phyloP scores from a whole-genome alignment of 2,329 filamentous ascomycete genomes.

The Scleromitrula shiraiana region DNA sequence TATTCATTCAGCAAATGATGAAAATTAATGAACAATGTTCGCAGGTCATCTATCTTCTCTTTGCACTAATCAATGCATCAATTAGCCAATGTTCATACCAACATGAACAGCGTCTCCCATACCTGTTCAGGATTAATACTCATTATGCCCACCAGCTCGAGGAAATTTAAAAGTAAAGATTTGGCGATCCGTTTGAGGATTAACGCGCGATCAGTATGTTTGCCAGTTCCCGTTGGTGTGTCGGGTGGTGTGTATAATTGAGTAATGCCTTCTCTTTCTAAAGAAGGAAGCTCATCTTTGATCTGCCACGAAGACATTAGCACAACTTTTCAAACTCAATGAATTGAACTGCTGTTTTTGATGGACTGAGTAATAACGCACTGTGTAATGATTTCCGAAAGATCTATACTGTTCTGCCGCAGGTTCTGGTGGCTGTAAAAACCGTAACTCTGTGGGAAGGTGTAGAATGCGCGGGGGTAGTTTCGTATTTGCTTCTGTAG shows the following conservation, averaged over 20 bases:
- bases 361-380: conserved; percentile 29
- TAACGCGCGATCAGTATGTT: conserved; percentile 54
- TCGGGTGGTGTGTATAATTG: conserved; percentile 49
- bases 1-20: conserved; percentile 94
- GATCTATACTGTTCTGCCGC: conserved; percentile 60
- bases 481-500: conserved; percentile 17
- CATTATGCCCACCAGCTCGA: conserved; percentile 71
- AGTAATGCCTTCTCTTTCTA: conserved; percentile 62
- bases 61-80: conserved; percentile 40
- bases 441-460: conserved; percentile 53
- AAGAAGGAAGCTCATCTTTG: conserved; percentile 53
- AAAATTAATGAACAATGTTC: conserved; percentile 80
- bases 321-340: background rate
- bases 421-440: conserved; percentile 74
- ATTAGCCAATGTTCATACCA: background rate
- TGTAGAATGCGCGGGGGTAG: conserved; percentile 25
- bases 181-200: conserved; percentile 74
- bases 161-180: conserved; percentile 78
- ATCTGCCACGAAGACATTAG: conserved; percentile 33
- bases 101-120: conserved; percentile 13
- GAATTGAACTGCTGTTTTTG: no score
- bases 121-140: conserved; percentile 54
- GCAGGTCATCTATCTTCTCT: conserved; percentile 69
- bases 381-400: conserved; percentile 62
- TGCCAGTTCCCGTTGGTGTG: conserved; percentile 33